Percentiles rank a stretch among this genome's conserved stretches.
Conservation (phyloP, 768 basidiomycete species). For the Porpolomopsis calyptriformis region DNA sequence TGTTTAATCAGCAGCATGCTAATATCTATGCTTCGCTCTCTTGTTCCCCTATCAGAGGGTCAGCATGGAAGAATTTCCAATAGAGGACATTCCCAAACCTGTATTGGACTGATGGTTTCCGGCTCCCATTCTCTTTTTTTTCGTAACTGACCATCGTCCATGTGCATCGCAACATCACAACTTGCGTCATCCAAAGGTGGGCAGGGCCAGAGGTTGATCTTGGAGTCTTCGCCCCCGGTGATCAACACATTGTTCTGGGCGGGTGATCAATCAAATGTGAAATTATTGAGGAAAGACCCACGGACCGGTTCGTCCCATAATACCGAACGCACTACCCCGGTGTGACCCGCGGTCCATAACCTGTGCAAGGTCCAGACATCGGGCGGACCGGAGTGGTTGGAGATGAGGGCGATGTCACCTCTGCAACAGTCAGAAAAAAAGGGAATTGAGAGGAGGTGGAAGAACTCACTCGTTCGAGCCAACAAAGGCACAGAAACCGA, state of each 20-base stretch:
- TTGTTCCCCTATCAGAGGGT: not conserved
- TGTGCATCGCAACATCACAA: constrained; percentile 17
- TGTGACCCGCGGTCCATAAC: constrained; percentile 45
- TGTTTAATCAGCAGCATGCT: no score
- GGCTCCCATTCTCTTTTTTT: not conserved
- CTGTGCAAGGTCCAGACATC: constrained; percentile 42
- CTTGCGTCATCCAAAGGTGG: constrained; percentile 7
- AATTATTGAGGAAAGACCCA: not conserved
- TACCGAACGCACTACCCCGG: constrained; percentile 45
- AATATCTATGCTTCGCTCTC: not conserved
- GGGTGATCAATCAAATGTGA: not conserved
- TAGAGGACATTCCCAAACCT: not conserved
- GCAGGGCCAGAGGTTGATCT: constrained; percentile 32
- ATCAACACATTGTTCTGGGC: constrained; percentile 30
- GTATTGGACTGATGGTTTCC: not conserved
- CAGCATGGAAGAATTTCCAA: not conserved
- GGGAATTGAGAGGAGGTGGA: not conserved
- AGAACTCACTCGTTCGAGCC: constrained; percentile 63
- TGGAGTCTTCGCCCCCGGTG: constrained; percentile 43
- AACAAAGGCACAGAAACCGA: constrained; percentile 41
- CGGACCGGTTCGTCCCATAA: constrained; percentile 46
- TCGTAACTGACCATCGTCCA: constrained; percentile 13
- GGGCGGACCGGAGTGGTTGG: constrained; percentile 25
- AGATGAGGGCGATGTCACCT: constrained; percentile 49
- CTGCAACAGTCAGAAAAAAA: constrained; percentile 20